Evolutionary conservation across 75 land plant species (phyloP).

Genomic region (Adiantum capillusveneris): DNA sequence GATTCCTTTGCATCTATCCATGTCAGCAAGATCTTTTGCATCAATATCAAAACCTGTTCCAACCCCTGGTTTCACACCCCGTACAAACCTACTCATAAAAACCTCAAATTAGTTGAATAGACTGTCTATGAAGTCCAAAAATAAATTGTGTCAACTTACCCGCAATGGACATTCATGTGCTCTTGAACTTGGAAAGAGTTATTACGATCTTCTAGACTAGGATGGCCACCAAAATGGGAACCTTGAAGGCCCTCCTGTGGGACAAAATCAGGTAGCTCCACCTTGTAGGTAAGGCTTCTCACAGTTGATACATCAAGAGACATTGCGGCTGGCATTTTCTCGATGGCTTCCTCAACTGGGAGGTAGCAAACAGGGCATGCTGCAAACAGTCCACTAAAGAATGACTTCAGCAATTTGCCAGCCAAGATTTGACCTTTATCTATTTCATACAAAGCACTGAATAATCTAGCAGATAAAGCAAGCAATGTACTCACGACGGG

Average conservation of each 20-base stretch:
- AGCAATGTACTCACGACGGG: conserved; percentile 53
- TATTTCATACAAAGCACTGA: neutral
- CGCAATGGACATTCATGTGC: conserved; percentile 87
- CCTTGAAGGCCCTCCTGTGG: conserved; percentile 38
- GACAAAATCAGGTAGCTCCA: conserved; percentile 30
- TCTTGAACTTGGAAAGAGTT: conserved; percentile 65
- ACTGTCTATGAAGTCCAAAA: conserved; percentile 2
- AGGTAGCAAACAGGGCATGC: conserved; percentile 93
- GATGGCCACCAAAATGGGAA: conserved; percentile 86
- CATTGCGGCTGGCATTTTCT: conserved; percentile 46
- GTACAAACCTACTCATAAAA: conserved; percentile 50
- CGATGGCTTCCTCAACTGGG: conserved; percentile 52
- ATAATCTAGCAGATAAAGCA: neutral
- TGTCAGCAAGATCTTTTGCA: conserved; percentile 57
- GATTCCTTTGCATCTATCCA: conserved; percentile 74
- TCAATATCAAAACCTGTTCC: conserved; percentile 83
- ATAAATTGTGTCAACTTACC: conserved; percentile 22
- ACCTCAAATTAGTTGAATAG: neutral
- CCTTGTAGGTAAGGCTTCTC: conserved; percentile 45
- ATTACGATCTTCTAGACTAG: conserved; percentile 64
- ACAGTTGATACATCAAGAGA: conserved; percentile 43
- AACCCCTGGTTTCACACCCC: conserved; percentile 67
- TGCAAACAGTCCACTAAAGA: conserved; percentile 17
- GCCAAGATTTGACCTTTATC: neutral
- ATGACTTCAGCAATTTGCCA: conserved; percentile 1